Percentiles rank a stretch among this genome's conserved stretches.
Conservation (phyloP, 1,284 basidiomycete genomes). For the Vanrija pseudolonga region DNA sequence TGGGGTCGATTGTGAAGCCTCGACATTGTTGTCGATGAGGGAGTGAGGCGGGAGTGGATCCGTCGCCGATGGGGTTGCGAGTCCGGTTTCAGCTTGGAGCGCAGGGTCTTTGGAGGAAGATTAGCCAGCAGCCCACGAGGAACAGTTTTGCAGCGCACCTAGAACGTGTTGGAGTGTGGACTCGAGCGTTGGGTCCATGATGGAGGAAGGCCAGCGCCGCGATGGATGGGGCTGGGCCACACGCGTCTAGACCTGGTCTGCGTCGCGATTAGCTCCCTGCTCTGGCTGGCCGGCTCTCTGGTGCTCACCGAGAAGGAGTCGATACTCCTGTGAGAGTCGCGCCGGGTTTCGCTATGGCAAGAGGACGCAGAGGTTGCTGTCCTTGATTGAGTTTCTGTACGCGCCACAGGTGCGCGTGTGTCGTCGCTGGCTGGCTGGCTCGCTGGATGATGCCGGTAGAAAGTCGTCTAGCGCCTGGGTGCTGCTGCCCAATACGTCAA, state of each 20-base stretch:
- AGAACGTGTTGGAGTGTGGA: conserved; percentile 13
- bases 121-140: background rate
- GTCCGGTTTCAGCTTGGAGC: background rate
- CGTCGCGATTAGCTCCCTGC: no score
- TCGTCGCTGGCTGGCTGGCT: no score
- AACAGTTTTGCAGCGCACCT: conserved; percentile 2
- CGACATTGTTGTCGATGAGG: background rate
- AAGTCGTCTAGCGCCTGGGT: background rate
- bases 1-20: background rate
- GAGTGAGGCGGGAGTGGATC: background rate
- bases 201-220: background rate
- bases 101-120: background rate
- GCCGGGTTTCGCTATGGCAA: no score
- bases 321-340: no score
- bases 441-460: background rate
- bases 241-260: no score
- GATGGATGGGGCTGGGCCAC: no score
- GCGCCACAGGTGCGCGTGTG: no score
- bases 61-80: background rate
- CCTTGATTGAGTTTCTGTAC: no score
- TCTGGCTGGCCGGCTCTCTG: no score
- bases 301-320: no score
- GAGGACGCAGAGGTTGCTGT: no score
- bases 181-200: conserved; percentile 14
- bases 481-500: background rate